These are phyloP conservation scores for Penicillium simplicissimum DNA, from an alignment of 495 filamentous ascomycete species.

Conservation along the genomic window DNA sequence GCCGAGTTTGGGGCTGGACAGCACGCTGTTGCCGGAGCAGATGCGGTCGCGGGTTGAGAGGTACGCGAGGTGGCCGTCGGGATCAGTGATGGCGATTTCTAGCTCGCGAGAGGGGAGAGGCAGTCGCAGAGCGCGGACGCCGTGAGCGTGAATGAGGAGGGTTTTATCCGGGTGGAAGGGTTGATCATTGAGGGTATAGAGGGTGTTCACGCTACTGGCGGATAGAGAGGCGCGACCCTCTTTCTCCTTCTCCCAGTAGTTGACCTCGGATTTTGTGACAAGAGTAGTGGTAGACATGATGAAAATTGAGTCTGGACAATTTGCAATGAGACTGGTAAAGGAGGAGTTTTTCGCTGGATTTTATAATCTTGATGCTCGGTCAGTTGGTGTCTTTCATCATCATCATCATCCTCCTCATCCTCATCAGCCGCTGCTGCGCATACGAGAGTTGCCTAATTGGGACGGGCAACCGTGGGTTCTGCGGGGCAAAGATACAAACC, in stretches of 20 bases:
- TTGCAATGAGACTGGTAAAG: neutral
- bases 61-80: constrained; percentile 38
- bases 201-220: constrained; percentile 13
- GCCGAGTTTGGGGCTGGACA: constrained; percentile 26
- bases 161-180: constrained; percentile 20
- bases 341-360: too few species aligned
- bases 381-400: neutral
- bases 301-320: neutral
- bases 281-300: constrained; percentile 11
- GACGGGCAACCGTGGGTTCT: constrained; percentile 4
- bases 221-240: constrained; percentile 15
- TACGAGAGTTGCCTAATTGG: constrained; percentile 30
- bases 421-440: constrained; percentile 7
- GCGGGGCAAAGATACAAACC: neutral
- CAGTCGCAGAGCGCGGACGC: constrained; percentile 44
- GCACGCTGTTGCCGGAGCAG: constrained; percentile 44
- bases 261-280: constrained; percentile 9
- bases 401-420: neutral
- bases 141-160: constrained; percentile 48
- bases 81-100: constrained; percentile 46
- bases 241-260: constrained; percentile 11
- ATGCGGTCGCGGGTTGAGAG: constrained; percentile 42
- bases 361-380: neutral
- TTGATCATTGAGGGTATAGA: constrained; percentile 7
- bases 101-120: constrained; percentile 43